Percentiles rank a stretch among this genome's conserved stretches.
These are phyloP conservation scores for Malbranchea zuffiana DNA, from an alignment of 2,329 filamentous ascomycete species.

Conservation along the genomic window DNA sequence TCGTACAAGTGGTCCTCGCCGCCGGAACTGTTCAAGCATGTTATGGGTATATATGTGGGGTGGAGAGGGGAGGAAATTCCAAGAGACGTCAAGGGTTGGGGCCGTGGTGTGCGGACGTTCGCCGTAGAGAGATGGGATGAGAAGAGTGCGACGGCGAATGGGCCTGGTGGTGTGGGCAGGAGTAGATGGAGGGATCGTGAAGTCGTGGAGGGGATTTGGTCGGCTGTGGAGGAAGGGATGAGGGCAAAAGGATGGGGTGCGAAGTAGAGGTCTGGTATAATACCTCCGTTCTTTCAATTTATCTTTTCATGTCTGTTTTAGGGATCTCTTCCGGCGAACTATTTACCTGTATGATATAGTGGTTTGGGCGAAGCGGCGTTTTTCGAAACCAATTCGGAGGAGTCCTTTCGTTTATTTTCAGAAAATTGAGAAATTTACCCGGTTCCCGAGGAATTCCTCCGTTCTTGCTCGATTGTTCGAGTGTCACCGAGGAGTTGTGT, in stretches of 20 bases:
- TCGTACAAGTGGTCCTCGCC: constrained; percentile 92
- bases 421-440: no score
- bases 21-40: constrained; percentile 78
- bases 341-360: no score
- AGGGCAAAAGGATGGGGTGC: constrained; percentile 55
- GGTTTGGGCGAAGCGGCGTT: no score
- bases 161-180: constrained; percentile 23
- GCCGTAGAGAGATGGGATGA: constrained; percentile 73
- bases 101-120: constrained; percentile 67
- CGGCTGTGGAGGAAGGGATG: constrained; percentile 79
- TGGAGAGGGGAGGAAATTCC: constrained; percentile 79
- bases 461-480: no score
- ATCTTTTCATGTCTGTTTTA: constrained; percentile 8
- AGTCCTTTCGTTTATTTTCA: no score
- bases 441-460: no score
- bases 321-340: no score
- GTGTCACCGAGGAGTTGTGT: no score
- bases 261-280: constrained; percentile 8
- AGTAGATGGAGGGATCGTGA: constrained; percentile 75
- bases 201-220: constrained; percentile 88
- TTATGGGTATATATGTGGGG: constrained; percentile 77
- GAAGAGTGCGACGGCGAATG: constrained; percentile 26
- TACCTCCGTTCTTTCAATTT: constrained; percentile 2
- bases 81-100: constrained; percentile 69
- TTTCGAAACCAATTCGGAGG: background rate